A percentile compares a stretch with the other conserved stretches of the same genome.
phyloP scores from a whole-genome alignment of 2,329 filamentous ascomycete genomes.

The Epichloe typhina region DNA sequence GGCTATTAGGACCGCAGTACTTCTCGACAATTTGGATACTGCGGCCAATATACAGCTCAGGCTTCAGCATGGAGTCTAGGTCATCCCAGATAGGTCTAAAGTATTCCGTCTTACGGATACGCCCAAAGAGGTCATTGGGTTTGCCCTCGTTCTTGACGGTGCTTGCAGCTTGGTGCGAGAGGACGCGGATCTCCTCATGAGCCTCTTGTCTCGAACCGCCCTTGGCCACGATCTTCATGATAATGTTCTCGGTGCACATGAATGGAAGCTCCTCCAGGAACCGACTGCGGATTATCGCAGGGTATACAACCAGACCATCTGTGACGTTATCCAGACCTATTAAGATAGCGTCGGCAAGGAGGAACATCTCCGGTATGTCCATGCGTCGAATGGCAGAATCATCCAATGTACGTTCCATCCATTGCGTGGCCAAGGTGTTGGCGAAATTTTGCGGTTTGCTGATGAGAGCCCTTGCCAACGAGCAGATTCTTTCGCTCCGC shows the following conservation, averaged over 20 bases:
- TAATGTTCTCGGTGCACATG: conserved; percentile 57
- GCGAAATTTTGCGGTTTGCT: conserved; percentile 22
- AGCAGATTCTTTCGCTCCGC: conserved; percentile 8
- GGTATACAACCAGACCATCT: conserved; percentile 65
- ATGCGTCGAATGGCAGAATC: conserved; percentile 59
- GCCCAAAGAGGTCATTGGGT: conserved; percentile 67
- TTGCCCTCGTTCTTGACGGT: conserved; percentile 49
- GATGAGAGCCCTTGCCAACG: conserved; percentile 26
- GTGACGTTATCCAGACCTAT: conserved; percentile 56
- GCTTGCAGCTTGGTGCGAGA: conserved; percentile 61
- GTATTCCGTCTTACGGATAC: conserved; percentile 60
- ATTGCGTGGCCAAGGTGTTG: conserved; percentile 20
- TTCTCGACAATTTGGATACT: conserved; percentile 31
- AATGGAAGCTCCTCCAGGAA: conserved; percentile 73
- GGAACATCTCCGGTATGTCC: conserved; percentile 52
- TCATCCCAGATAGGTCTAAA: conserved; percentile 61
- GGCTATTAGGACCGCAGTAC: conserved; percentile 27
- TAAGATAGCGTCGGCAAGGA: conserved; percentile 55
- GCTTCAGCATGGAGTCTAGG: conserved; percentile 53
- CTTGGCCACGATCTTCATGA: conserved; percentile 63
- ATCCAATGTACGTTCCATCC: conserved; percentile 61
- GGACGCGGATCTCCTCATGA: conserved; percentile 75
- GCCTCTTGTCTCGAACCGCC: conserved; percentile 66
- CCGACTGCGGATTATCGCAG: conserved; percentile 52
- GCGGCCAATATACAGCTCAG: conserved; percentile 38